Evolutionary conservation across 2,329 filamentous ascomycete species (phyloP), one percentile per base, ranked within the genome.

Genomic region (Aurifilum marmelostoma): DNA sequence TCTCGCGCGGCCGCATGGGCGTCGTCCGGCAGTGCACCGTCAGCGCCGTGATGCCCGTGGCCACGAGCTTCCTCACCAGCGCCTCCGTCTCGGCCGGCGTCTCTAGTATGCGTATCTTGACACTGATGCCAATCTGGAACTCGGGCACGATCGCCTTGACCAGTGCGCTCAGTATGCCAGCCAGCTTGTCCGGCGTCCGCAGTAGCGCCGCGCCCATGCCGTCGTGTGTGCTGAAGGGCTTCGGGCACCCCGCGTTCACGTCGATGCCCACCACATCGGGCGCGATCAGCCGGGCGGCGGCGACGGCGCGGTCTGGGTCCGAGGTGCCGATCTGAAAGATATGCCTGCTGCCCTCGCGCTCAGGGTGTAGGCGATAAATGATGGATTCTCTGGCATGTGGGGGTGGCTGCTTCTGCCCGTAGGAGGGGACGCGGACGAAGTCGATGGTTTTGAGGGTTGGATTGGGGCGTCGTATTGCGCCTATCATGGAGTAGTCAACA

Each of bases 171-270:
- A 99, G 85, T 72, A 99, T 99, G 0, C 90, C 86, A 74, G 90
- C 91, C 0, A 99, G 87, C 75, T 88, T 89, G 73, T 98, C 94
- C 0, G 96, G 95, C 0, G 91, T 95, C 74, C 88, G 88, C 21
- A 99, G 86, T 27, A 99, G 86, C 1, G 94, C 95, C 0, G 96
- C 96, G 63, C 96, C 96, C 96, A 99, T 99, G 63, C 96, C 96
- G 70, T 94, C 94, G 72, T 87, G 88, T 2, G 95, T 97, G 76
- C 92, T 97, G 80, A 99, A 99, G 0, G 95, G 92, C 80, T 99
- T 99, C 0, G 96, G 96, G 77, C 96, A 99, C n/a, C 96, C 96
- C 0, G 96, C 94, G 79, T 99, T 99, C 71, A 99, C 91, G 78
- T 98, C 96, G 74, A 99, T 97, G 70, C 96, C 96, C 0, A 91